These are phyloP conservation scores for Gillenia trifoliata DNA, from an alignment of 306 rosid genomes.

Conservation along the genomic window DNA sequence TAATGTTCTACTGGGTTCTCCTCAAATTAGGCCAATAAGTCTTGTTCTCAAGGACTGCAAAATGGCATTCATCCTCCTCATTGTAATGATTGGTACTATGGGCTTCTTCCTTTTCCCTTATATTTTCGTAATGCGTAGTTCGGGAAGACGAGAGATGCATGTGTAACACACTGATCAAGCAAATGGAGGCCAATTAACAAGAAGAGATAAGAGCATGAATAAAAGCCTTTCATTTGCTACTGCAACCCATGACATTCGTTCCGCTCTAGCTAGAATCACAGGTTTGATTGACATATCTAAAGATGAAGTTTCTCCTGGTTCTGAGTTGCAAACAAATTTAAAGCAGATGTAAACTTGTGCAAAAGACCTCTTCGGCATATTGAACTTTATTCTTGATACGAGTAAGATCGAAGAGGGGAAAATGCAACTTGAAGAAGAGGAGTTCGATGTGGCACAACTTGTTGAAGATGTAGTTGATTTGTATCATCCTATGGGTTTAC, in stretches of 20 bases:
- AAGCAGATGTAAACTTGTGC: slow-evolving; percentile 55
- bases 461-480: slow-evolving; percentile 70
- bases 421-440: slow-evolving; percentile 73
- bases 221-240: slow-evolving; percentile 61
- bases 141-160: slow-evolving; percentile 48
- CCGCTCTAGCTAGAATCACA: slow-evolving; percentile 55
- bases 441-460: slow-evolving; percentile 58
- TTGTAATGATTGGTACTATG: slow-evolving; percentile 19
- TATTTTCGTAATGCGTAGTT: slow-evolving; percentile 13
- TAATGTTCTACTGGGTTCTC: slow-evolving; percentile 30
- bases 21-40: slow-evolving; percentile 18
- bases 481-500: slow-evolving; percentile 49
- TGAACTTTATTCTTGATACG: slow-evolving; percentile 75
- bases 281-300: slow-evolving; percentile 54
- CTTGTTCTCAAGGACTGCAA: slow-evolving; percentile 23
- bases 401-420: slow-evolving; percentile 86
- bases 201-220: slow-evolving; percentile 68
- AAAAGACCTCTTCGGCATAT: slow-evolving; percentile 59
- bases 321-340: slow-evolving; percentile 44
- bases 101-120: slow-evolving; percentile 29
- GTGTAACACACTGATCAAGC: slow-evolving; percentile 52
- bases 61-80: slow-evolving; percentile 31
- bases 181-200: slow-evolving; percentile 62
- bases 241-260: slow-evolving; percentile 77
- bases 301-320: slow-evolving; percentile 23